Conservation (phyloP, 352 stramenopile genomes). For the Phytopythium aichiense region DNA sequence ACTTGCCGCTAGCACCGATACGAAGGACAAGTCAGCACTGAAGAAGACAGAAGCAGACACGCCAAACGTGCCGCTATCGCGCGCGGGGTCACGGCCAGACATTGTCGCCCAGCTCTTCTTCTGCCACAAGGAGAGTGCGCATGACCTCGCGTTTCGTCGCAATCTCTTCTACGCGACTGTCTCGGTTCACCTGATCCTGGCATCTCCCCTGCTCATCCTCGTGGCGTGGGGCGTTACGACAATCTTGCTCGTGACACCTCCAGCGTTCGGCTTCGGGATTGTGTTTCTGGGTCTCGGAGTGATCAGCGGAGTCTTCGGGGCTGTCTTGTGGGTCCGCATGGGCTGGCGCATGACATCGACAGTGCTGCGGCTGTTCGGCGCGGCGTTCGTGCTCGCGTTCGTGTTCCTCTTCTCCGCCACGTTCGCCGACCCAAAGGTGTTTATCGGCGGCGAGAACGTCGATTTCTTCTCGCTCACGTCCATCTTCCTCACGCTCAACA, state of each 20-base stretch:
- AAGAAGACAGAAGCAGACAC: slow-evolving; percentile 4
- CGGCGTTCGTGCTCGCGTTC: slow-evolving; percentile 58
- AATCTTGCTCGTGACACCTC: slow-evolving; percentile 65
- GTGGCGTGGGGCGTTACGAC: slow-evolving; percentile 70
- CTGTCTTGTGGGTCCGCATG: slow-evolving; percentile 58
- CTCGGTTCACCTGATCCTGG: slow-evolving; percentile 50
- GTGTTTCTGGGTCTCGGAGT: slow-evolving; percentile 66
- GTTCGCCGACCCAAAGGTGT: slow-evolving; percentile 74
- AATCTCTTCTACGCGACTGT: slow-evolving; percentile 75
- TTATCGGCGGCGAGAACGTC: slow-evolving; percentile 55
- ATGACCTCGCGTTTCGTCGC: slow-evolving; percentile 66
- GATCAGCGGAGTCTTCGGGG: slow-evolving; percentile 38
- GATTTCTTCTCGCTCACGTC: slow-evolving; percentile 77
- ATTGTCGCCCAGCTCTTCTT: slow-evolving; percentile 76
- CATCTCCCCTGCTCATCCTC: slow-evolving; percentile 53
- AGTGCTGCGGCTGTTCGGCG: slow-evolving; percentile 44
- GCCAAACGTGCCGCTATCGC: not conserved
- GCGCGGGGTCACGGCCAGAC: slow-evolving; percentile 29
- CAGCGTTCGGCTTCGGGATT: slow-evolving; percentile 72
- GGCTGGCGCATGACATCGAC: slow-evolving; percentile 79
- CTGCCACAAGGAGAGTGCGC: slow-evolving; percentile 60
- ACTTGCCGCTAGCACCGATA: not conserved
- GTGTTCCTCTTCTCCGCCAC: slow-evolving; percentile 78
- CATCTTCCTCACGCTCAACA: slow-evolving; percentile 84
- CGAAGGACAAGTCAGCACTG: slow-evolving; percentile 9